A percentile compares a stretch with the other conserved stretches of the same genome.
Evolutionary conservation across 176 grass and related monocot species (phyloP).

Genomic region (maize (Zea mays)): DNA sequence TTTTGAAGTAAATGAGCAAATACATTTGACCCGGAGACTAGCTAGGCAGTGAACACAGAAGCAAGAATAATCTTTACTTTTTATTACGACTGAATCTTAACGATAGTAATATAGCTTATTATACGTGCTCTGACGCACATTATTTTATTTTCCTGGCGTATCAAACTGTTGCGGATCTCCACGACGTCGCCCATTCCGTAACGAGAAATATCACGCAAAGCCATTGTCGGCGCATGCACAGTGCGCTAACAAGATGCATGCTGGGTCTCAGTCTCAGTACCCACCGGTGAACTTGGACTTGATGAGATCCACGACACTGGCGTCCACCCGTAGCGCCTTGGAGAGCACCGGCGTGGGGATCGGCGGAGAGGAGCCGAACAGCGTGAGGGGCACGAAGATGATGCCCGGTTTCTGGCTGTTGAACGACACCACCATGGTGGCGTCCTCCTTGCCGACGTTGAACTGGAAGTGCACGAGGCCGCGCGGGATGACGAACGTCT

Average conservation of each 20-base stretch:
- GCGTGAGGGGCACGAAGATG: constrained; percentile 33
- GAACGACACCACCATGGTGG: constrained; percentile 52
- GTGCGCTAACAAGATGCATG: neutral
- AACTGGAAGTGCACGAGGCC: constrained; percentile 74
- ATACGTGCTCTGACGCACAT: neutral
- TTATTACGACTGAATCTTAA: neutral
- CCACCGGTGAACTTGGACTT: constrained; percentile 58
- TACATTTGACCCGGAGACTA: neutral
- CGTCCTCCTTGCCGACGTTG: constrained; percentile 49
- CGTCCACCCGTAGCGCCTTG: constrained; percentile 55
- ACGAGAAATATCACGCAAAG: neutral
- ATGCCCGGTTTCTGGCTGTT: constrained; percentile 62
- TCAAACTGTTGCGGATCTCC: neutral
- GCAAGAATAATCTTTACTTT: neutral
- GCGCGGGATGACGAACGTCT: constrained; percentile 57
- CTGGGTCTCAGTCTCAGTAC: neutral
- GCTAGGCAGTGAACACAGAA: neutral
- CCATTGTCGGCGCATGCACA: neutral
- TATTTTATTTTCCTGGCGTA: neutral
- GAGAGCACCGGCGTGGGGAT: constrained; percentile 55
- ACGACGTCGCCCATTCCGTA: neutral
- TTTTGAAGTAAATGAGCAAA: too few species aligned
- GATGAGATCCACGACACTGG: constrained; percentile 40
- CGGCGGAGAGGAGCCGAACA: constrained; percentile 57
- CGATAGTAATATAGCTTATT: neutral